Evolutionary conservation across 1,284 basidiomycete genomes (phyloP).

Genomic region (Ganoderma lingzhi): DNA sequence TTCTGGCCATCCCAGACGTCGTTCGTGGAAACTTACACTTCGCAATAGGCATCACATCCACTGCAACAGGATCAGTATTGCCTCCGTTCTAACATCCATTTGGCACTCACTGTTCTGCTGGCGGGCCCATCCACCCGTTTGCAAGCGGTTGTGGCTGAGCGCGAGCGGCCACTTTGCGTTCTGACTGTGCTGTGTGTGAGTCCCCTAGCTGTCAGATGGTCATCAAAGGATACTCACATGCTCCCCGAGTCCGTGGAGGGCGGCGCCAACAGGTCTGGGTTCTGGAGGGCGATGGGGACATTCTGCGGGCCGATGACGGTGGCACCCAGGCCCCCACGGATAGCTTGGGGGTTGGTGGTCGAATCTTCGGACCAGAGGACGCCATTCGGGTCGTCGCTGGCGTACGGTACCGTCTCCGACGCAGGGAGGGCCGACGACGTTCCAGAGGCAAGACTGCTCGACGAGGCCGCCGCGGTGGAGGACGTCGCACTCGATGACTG

Average conservation of each 20-base stretch:
- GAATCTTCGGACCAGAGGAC: conserved; percentile 47
- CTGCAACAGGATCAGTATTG: conserved; percentile 42
- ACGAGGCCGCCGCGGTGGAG: neutral
- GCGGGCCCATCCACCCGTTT: conserved; percentile 77
- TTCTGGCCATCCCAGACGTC: neutral
- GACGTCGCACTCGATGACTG: conserved; percentile 18
- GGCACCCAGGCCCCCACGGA: conserved; percentile 55
- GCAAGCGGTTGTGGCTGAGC: conserved; percentile 73
- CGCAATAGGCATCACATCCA: conserved; percentile 67
- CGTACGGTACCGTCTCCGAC: conserved; percentile 51
- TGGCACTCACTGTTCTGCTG: conserved; percentile 63
- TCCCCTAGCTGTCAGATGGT: conserved; percentile 1
- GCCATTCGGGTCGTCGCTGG: conserved; percentile 60
- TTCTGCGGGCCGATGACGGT: conserved; percentile 66
- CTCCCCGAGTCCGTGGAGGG: conserved; percentile 71
- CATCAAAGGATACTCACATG: conserved; percentile 50
- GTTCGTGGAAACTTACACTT: conserved; percentile 47
- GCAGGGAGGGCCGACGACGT: conserved; percentile 22
- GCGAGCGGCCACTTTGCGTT: conserved; percentile 79
- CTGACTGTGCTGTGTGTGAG: conserved; percentile 40
- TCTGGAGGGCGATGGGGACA: conserved; percentile 58
- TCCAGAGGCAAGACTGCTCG: conserved; percentile 16
- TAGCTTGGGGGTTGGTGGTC: conserved; percentile 42
- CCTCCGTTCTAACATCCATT: neutral
- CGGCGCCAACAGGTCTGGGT: conserved; percentile 70